These are phyloP conservation scores for Cercospora citrullina DNA, from an alignment of 2,329 filamentous ascomycete species.

Conservation along the genomic window DNA sequence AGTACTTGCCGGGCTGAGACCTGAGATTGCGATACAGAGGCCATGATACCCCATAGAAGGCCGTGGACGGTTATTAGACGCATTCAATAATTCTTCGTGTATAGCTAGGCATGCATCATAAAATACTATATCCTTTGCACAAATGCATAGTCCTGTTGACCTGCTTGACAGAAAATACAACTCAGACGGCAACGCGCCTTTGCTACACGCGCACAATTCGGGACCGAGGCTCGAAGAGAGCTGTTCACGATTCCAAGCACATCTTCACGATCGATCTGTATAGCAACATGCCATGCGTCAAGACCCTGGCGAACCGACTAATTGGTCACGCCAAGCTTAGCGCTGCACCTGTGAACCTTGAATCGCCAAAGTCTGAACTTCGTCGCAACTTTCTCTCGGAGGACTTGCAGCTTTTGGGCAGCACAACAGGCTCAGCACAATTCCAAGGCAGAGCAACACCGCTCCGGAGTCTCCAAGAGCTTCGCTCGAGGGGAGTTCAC, in stretches of 20 bases:
- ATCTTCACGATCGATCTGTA: constrained; percentile 6
- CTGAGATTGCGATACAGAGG: neutral
- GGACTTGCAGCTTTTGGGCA: constrained; percentile 8
- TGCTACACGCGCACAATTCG: neutral
- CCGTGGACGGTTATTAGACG: neutral
- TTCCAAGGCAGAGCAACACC: neutral
- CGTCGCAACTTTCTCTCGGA: constrained; percentile 1
- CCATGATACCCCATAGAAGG: constrained; percentile 1
- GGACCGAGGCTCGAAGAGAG: neutral
- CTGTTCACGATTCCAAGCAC: neutral
- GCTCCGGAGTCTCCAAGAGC: neutral
- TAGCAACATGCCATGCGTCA: neutral
- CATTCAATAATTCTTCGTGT: neutral
- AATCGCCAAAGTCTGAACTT: neutral
- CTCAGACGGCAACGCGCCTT: neutral
- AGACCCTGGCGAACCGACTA: neutral
- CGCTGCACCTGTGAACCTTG: neutral
- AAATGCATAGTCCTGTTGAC: neutral
- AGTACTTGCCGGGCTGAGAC: neutral
- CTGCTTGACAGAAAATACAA: neutral
- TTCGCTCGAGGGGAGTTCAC: constrained; percentile 4
- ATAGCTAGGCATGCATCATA: neutral
- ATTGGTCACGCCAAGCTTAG: neutral
- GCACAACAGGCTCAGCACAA: neutral
- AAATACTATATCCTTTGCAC: neutral